Evolutionary conservation across 2,329 filamentous ascomycete genomes (phyloP).

Genomic region (Cercospora sp.): DNA sequence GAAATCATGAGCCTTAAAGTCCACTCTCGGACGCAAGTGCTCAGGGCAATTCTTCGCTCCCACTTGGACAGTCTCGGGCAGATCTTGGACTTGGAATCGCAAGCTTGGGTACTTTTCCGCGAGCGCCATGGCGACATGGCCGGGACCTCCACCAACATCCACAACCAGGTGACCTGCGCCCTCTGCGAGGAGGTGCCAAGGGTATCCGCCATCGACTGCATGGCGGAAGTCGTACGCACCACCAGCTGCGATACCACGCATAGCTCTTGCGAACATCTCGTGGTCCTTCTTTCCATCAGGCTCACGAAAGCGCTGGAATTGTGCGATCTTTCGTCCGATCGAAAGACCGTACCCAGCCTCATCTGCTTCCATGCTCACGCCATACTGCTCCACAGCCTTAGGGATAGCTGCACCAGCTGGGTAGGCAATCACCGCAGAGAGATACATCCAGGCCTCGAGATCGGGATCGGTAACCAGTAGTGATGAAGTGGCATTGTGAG

Average conservation of each 20-base stretch:
- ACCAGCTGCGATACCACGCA: constrained; percentile 29
- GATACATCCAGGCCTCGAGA: constrained; percentile 29
- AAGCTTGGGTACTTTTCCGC: constrained; percentile 27
- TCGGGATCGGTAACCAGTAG: constrained; percentile 31
- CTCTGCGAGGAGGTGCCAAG: constrained; percentile 26
- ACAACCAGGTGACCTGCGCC: constrained; percentile 21
- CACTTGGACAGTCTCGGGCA: constrained; percentile 30
- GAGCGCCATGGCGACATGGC: constrained; percentile 29
- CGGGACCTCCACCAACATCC: constrained; percentile 30
- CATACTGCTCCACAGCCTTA: constrained; percentile 28
- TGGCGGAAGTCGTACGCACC: constrained; percentile 29
- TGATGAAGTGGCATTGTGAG: constrained; percentile 25
- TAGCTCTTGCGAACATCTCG: constrained; percentile 30
- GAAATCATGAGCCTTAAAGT: constrained; percentile 25
- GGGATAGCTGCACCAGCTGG: constrained; percentile 27
- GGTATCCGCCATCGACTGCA: constrained; percentile 28
- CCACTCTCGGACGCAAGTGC: constrained; percentile 19
- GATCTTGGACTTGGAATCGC: constrained; percentile 30
- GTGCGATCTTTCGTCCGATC: constrained; percentile 26
- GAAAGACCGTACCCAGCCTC: constrained; percentile 27
- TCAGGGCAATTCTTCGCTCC: constrained; percentile 27
- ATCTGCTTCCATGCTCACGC: constrained; percentile 26
- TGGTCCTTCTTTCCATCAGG: constrained; percentile 27
- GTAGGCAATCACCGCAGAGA: constrained; percentile 28
- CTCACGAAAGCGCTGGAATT: constrained; percentile 28